Conservation (phyloP, 1,139 yeast genomes). For the Wickerhamiella pararugosa region DNA sequence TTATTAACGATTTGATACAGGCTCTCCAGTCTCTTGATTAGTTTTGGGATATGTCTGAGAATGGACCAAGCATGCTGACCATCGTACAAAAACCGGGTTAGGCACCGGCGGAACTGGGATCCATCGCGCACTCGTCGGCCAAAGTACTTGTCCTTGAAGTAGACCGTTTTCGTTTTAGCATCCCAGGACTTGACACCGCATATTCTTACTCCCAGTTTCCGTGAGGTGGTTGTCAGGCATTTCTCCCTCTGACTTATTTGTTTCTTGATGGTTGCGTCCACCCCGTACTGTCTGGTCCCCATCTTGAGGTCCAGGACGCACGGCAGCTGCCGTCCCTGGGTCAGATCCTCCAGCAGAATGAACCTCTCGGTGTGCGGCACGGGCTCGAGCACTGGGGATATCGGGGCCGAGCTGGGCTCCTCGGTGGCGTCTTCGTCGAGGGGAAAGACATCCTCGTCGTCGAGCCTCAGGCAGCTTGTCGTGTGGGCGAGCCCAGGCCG, state of each 20-base stretch:
- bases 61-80: conserved; percentile 47
- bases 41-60: conserved; percentile 49
- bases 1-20: conserved; percentile 39
- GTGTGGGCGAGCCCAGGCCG: background rate
- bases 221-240: conserved; percentile 68
- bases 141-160: conserved; percentile 76
- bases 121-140: conserved; percentile 74
- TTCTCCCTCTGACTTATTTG: conserved; percentile 68
- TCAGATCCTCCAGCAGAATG: conserved; percentile 80
- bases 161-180: conserved; percentile 30
- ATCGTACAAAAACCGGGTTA: conserved; percentile 67
- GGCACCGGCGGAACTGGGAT: conserved; percentile 54
- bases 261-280: conserved; percentile 63
- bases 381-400: conserved; percentile 3
- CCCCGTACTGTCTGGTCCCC: conserved; percentile 99
- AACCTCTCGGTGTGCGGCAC: conserved; percentile 48
- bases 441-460: conserved; percentile 3
- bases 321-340: conserved; percentile 66
- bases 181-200: conserved; percentile 94
- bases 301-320: conserved; percentile 90
- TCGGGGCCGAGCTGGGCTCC: conserved; percentile 2
- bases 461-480: background rate
- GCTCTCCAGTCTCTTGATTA: conserved; percentile 45
- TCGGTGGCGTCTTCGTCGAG: background rate
- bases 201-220: conserved; percentile 72